phyloP scores from a whole-genome alignment of 202 grass and related monocot species.

The Panicum virgatum region DNA sequence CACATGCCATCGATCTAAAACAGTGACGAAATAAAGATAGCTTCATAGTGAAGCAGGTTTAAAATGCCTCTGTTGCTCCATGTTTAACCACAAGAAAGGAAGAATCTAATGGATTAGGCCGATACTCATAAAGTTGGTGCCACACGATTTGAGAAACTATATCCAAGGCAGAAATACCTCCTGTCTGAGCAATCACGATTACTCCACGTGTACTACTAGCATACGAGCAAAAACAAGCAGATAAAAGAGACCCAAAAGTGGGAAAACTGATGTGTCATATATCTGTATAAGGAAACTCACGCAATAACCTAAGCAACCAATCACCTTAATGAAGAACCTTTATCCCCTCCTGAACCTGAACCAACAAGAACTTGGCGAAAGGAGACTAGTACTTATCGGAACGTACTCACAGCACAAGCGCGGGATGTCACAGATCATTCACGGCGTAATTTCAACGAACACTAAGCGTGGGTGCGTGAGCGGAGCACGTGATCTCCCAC shows the following conservation, averaged over 20 bases:
- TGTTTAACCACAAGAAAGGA: not conserved
- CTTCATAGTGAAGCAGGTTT: not conserved
- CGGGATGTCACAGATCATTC: not conserved
- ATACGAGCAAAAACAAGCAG: constrained; percentile 18
- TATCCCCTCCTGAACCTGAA: not conserved
- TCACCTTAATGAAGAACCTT: not conserved
- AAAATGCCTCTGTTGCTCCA: constrained; percentile 8
- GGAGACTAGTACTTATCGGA: constrained; percentile 17
- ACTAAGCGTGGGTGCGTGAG: not conserved
- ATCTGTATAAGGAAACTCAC: not conserved
- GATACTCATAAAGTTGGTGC: constrained; percentile 31
- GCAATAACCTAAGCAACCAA: not conserved
- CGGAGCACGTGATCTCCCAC: not conserved
- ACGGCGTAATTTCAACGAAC: constrained; percentile 41
- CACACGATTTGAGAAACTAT: constrained; percentile 20
- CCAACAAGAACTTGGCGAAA: constrained; percentile 12
- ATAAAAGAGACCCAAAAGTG: constrained; percentile 24
- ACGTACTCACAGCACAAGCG: not conserved
- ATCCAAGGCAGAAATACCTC: constrained; percentile 18
- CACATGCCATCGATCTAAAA: not conserved
- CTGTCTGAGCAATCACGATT: constrained; percentile 11
- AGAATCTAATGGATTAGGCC: not conserved
- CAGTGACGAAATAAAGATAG: not conserved
- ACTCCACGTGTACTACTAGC: not conserved
- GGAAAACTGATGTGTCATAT: not conserved